phyloP scores from a whole-genome alignment of 2,329 filamentous ascomycete species.

The Lithohypha guttulata region DNA sequence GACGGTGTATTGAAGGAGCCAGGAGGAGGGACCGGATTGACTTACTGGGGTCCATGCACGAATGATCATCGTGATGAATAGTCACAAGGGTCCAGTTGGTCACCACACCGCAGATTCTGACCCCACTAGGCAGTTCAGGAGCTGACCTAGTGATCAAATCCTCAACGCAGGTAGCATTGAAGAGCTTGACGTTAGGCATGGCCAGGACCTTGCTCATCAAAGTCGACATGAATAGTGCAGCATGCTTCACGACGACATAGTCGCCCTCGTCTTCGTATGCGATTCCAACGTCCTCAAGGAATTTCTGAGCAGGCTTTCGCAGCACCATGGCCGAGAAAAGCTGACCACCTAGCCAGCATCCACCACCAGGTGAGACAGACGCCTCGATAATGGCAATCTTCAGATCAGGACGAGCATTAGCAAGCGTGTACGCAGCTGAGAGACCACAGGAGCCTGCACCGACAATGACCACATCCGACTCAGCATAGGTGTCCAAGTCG shows the following conservation, averaged over 20 bases:
- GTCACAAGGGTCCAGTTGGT: slow-evolving; percentile 83
- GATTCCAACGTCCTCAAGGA: slow-evolving; percentile 70
- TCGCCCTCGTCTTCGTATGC: slow-evolving; percentile 79
- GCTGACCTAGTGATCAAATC: slow-evolving; percentile 74
- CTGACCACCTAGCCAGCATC: slow-evolving; percentile 87
- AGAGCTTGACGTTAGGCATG: slow-evolving; percentile 89
- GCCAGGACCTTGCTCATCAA: slow-evolving; percentile 70
- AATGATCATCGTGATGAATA: slow-evolving; percentile 80
- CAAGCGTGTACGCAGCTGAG: slow-evolving; percentile 73
- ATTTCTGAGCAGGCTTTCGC: slow-evolving; percentile 81
- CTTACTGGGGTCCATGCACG: slow-evolving; percentile 73
- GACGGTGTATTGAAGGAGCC: not conserved
- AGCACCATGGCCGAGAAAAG: slow-evolving; percentile 94
- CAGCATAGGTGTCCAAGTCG: slow-evolving; percentile 79
- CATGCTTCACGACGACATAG: slow-evolving; percentile 89
- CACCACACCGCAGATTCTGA: slow-evolving; percentile 78
- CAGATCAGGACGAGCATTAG: slow-evolving; percentile 72
- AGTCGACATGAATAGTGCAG: slow-evolving; percentile 82
- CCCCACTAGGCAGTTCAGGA: slow-evolving; percentile 35
- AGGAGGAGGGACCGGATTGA: no score
- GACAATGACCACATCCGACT: slow-evolving; percentile 88
- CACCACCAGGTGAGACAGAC: slow-evolving; percentile 70
- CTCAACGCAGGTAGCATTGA: slow-evolving; percentile 88
- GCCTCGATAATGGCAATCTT: slow-evolving; percentile 88
- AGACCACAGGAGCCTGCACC: slow-evolving; percentile 83